Evolutionary conservation across 768 basidiomycete genomes (phyloP), one percentile per base, ranked within the genome.

Genomic region (Auricularia auricula-judae): DNA sequence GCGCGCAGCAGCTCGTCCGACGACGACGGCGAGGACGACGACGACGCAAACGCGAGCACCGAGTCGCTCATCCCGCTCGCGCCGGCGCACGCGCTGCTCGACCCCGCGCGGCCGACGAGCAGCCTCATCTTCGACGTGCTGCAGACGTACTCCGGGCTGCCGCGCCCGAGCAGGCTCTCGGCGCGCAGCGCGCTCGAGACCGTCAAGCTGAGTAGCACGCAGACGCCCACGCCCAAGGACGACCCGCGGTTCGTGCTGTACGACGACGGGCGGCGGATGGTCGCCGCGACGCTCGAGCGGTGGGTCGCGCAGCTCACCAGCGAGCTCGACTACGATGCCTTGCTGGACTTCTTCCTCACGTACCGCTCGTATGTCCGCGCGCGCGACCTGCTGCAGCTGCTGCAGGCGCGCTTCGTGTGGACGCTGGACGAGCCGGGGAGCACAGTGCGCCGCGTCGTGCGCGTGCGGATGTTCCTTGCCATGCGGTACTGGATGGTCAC

Each of bases 291-390:
- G 3, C 91, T 95, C 70, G 93, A 95, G 73, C 86, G 93, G 0
- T 93, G 91, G 91, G 87, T 97, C 63, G 92, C 91, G 0, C 91
- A 96, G 70, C 77, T 96, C 61, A 95, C 94, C 36, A 89, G 87
- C 69, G 86, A 89, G 69, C 78, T 93, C 70, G 86, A 89, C 73
- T 90, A 91, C 65, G 92, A 93, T 72, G 90, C 93, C 69, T 80
- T 94, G 35, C 81, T 93, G 64, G 86, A 90, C 70, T 95, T 95
- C 73, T 93, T 97, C 81, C 81, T 96, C 72, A 94, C 93, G 2
- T 97, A 93, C 72, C 86, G 93, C 64, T 85, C 89, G 54, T 95
- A 93, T 73, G 82, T 95, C 72, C 81, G 81, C 62, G 85, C 89
- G 2, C 78, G 88, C 64, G 91, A 93, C 70, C 80, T 97, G 36